These are phyloP conservation scores for Epichloe elymi DNA, from an alignment of 2,329 filamentous ascomycete species.

Conservation along the genomic window DNA sequence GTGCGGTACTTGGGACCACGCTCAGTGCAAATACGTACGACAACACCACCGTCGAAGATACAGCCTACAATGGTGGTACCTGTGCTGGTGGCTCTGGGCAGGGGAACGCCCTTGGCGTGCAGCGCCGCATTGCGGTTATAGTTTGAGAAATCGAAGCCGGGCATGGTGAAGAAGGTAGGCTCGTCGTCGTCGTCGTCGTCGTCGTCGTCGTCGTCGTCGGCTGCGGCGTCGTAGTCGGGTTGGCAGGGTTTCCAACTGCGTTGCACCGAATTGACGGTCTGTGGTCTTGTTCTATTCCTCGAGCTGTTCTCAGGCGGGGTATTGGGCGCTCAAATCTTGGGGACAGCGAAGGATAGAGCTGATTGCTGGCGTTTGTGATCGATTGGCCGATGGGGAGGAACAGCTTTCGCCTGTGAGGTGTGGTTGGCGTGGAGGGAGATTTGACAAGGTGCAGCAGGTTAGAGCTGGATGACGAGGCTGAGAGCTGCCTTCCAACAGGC, in stretches of 20 bases:
- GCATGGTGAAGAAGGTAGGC: slow-evolving; percentile 47
- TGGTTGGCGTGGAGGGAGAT: slow-evolving; percentile 9
- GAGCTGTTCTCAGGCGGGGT: neutral
- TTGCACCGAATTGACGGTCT: slow-evolving; percentile 1
- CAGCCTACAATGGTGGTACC: slow-evolving; percentile 98
- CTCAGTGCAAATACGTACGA: slow-evolving; percentile 43
- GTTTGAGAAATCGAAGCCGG: slow-evolving; percentile 98
- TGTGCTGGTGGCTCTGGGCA: slow-evolving; percentile 96
- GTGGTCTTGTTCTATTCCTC: neutral
- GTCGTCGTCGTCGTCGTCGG: no score
- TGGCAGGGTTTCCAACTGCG: neutral
- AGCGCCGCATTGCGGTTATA: slow-evolving; percentile 98
- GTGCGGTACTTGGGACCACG: neutral
- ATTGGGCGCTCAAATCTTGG: neutral
- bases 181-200: slow-evolving; percentile 1
- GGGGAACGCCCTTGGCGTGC: slow-evolving; percentile 84
- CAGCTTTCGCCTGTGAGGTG: neutral
- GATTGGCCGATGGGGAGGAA: neutral
- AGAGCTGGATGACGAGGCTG: slow-evolving; percentile 41
- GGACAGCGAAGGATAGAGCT: neutral
- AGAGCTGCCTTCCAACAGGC: slow-evolving; percentile 30
- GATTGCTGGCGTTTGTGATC: neutral
- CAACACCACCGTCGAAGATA: slow-evolving; percentile 90
- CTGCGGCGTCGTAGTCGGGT: no score
- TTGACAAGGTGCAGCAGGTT: slow-evolving; percentile 4